Conservation (phyloP, 257 asterid species). For the Asclepias syriaca region DNA sequence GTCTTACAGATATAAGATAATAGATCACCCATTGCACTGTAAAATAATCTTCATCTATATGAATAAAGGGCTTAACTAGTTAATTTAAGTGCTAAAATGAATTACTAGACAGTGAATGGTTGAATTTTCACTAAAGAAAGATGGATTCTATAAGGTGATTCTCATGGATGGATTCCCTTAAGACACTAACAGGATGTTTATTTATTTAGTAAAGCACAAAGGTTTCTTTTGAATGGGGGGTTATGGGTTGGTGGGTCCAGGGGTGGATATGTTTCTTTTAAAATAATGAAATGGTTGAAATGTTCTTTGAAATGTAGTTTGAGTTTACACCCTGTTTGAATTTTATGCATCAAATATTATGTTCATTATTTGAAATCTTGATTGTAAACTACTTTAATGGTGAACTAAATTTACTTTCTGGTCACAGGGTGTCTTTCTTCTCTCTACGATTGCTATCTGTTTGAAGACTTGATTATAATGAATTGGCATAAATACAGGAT, state of each 20-base stretch:
- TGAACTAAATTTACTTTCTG: background rate
- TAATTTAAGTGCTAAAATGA: too few relatives aligned
- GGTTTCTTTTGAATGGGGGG: background rate
- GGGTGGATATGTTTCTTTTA: background rate
- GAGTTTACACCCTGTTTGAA: background rate
- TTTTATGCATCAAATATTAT: background rate
- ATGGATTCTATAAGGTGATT: background rate
- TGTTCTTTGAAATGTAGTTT: background rate
- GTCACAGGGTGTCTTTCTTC: background rate
- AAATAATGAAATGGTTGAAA: background rate
- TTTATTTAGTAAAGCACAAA: background rate
- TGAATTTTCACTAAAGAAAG: too few relatives aligned
- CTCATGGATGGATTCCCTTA: background rate
- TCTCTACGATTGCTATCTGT: background rate
- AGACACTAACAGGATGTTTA: background rate
- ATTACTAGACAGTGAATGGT: background rate
- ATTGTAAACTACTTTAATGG: background rate
- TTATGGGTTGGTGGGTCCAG: background rate
- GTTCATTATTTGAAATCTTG: constrained; percentile 1
- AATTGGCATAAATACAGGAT: background rate
- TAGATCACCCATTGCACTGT: background rate
- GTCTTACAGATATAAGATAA: background rate
- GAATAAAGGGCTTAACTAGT: background rate
- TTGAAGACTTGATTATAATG: background rate
- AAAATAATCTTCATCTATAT: too few relatives aligned